These are phyloP conservation scores for Yamadazyma insecticola DNA, from an alignment of 805 yeast genomes.

Conservation along the genomic window DNA sequence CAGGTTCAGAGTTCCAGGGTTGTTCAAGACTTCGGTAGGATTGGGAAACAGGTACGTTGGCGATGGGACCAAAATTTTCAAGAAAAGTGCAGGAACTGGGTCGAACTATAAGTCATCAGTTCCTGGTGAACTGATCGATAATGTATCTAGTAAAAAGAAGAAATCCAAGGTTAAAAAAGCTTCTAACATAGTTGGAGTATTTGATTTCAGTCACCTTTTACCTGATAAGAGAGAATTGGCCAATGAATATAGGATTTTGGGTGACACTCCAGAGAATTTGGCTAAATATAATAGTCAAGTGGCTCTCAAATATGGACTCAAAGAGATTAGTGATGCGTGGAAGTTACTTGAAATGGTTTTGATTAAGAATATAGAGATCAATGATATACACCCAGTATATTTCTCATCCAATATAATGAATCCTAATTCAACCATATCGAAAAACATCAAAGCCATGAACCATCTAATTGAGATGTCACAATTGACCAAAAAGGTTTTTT, in stretches of 20 bases:
- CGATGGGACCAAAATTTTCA: slow-evolving; percentile 23
- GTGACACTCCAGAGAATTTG: slow-evolving; percentile 58
- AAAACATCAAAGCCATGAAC: slow-evolving; percentile 10
- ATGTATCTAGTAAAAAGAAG: slow-evolving; percentile 13
- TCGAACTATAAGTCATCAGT: slow-evolving; percentile 33
- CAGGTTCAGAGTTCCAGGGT: slow-evolving; percentile 49
- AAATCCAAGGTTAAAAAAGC: slow-evolving; percentile 21
- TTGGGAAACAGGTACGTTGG: slow-evolving; percentile 27
- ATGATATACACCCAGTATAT: slow-evolving; percentile 11
- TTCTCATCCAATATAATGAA: slow-evolving; percentile 4
- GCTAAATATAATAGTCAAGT: slow-evolving; percentile 69
- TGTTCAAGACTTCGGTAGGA: slow-evolving; percentile 39
- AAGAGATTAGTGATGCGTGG: slow-evolving; percentile 75
- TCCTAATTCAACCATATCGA: slow-evolving; percentile 7
- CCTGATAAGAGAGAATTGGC: slow-evolving; percentile 76
- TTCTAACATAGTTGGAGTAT: slow-evolving; percentile 53
- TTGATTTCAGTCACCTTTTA: slow-evolving; percentile 63
- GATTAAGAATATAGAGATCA: slow-evolving; percentile 36
- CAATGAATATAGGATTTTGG: slow-evolving; percentile 57
- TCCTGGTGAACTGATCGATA: slow-evolving; percentile 23
- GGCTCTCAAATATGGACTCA: slow-evolving; percentile 58
- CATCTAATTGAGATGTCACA: slow-evolving; percentile 7
- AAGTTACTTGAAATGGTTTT: slow-evolving; percentile 47
- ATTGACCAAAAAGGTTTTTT: slow-evolving; percentile 7
- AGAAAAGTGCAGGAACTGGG: slow-evolving; percentile 28